A percentile compares a stretch with the other conserved stretches of the same genome.
Conservation (phyloP, 352 stramenopile genomes). For the Halophytophthora polymorphica region DNA sequence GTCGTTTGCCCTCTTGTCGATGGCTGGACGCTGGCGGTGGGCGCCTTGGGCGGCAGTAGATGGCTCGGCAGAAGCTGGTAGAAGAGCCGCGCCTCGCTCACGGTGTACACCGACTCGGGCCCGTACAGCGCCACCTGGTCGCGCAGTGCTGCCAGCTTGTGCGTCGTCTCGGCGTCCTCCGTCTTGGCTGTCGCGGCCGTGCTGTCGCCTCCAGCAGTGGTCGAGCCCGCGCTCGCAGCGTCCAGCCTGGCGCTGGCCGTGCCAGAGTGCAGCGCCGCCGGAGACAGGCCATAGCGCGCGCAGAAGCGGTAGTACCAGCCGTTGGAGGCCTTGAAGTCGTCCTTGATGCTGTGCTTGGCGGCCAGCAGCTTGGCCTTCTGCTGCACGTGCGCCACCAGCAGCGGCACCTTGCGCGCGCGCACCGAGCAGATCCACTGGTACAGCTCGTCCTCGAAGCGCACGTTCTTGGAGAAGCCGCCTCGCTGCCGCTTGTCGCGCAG, state of each 20-base stretch:
- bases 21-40: no score
- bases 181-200: conserved; percentile 6
- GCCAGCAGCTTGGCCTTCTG: conserved; percentile 53
- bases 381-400: conserved; percentile 54
- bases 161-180: conserved; percentile 5
- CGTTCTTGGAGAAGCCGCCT: conserved; percentile 60
- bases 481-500: conserved; percentile 55
- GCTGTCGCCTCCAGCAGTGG: background rate
- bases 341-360: conserved; percentile 34
- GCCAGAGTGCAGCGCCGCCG: conserved; percentile 25
- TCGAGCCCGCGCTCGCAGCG: background rate
- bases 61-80: conserved; percentile 42
- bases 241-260: background rate
- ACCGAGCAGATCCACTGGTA: conserved; percentile 62
- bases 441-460: conserved; percentile 60
- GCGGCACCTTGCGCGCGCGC: conserved; percentile 36
- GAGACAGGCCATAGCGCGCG: conserved; percentile 53
- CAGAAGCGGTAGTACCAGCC: conserved; percentile 82
- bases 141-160: conserved; percentile 25
- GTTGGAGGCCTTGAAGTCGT: conserved; percentile 60
- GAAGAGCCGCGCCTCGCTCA: conserved; percentile 50
- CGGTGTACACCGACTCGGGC: conserved; percentile 48
- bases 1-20: no score
- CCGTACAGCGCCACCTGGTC: conserved; percentile 24
- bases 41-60: conserved; percentile 1